Percentiles rank a stretch among this genome's conserved stretches.
These are phyloP conservation scores for Podosphaera xanthii DNA, from an alignment of 2,329 filamentous ascomycete genomes.

Conservation along the genomic window DNA sequence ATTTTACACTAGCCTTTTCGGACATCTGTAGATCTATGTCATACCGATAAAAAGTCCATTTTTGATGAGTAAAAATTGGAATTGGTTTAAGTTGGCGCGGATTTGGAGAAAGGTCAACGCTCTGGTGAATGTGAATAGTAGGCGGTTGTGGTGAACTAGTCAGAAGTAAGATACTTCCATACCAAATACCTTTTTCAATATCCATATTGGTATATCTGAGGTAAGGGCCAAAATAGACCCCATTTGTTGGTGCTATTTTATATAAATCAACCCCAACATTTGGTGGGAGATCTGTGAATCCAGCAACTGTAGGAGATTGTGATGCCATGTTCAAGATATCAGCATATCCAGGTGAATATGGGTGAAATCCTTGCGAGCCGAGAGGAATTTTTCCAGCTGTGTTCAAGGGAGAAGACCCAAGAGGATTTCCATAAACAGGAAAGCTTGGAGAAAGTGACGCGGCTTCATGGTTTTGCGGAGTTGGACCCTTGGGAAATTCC, in stretches of 20 bases:
- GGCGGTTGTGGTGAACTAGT: conserved; percentile 81
- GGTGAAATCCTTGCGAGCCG: conserved; percentile 61
- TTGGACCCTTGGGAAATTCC: conserved; percentile 95
- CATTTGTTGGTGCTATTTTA: conserved; percentile 79
- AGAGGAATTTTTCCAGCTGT: conserved; percentile 38
- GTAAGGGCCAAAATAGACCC: conserved; percentile 94
- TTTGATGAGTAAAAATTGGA: conserved; percentile 69
- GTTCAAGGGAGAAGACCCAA: conserved; percentile 40
- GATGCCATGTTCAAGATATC: conserved; percentile 65
- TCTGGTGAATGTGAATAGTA: conserved; percentile 87
- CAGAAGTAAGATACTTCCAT: conserved; percentile 80
- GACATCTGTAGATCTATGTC: conserved; percentile 80
- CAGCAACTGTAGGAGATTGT: conserved; percentile 52
- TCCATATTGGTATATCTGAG: conserved; percentile 96
- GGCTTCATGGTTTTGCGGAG: conserved; percentile 63
- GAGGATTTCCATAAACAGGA: conserved; percentile 52
- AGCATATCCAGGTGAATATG: conserved; percentile 63
- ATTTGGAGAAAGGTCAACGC: conserved; percentile 75
- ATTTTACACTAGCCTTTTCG: conserved; percentile 56
- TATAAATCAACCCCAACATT: conserved; percentile 82
- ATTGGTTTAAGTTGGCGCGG: conserved; percentile 66
- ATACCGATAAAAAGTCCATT: conserved; percentile 93
- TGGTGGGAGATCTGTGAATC: conserved; percentile 74
- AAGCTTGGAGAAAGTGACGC: conserved; percentile 57
- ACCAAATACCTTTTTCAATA: conserved; percentile 69